These are phyloP conservation scores for Colletotrichum acutatum DNA, from an alignment of 2,329 filamentous ascomycete species.

Conservation along the genomic window DNA sequence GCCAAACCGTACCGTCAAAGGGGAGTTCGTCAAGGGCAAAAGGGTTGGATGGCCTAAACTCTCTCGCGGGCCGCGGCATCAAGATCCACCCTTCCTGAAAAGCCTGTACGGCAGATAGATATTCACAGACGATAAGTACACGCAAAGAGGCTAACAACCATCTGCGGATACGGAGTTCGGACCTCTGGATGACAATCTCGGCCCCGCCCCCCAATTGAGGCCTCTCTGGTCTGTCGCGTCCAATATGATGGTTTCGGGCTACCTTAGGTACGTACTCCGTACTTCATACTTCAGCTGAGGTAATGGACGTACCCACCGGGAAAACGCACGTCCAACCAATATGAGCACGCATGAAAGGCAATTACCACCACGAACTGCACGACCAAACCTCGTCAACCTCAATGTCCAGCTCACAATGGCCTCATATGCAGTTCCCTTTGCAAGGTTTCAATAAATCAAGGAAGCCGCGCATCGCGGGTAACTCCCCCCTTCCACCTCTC, in stretches of 20 bases:
- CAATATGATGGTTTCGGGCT: too few species aligned
- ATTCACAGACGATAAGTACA: too few species aligned
- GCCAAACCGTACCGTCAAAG: background rate
- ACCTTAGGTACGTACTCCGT: too few species aligned
- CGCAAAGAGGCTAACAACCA: too few species aligned
- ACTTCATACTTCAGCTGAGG: background rate
- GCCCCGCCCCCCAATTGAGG: too few species aligned
- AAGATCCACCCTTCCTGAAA: too few species aligned
- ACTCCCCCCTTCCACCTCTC: background rate
- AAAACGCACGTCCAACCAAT: background rate
- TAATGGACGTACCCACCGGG: background rate
- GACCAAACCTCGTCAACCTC: background rate
- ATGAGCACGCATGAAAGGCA: background rate
- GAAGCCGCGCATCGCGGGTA: constrained; percentile 18
- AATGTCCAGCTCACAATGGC: background rate
- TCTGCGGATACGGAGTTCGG: too few species aligned
- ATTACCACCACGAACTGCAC: background rate
- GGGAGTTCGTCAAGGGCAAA: background rate
- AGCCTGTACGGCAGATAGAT: too few species aligned
- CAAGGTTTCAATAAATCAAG: background rate
- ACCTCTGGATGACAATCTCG: too few species aligned
- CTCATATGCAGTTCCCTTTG: background rate
- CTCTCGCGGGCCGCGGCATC: too few species aligned
- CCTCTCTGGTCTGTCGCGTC: too few species aligned
- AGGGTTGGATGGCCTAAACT: too few species aligned